These are phyloP conservation scores for Fonsecaea pedrosoi DNA, from an alignment of 2,329 filamentous ascomycete species.

Conservation along the genomic window DNA sequence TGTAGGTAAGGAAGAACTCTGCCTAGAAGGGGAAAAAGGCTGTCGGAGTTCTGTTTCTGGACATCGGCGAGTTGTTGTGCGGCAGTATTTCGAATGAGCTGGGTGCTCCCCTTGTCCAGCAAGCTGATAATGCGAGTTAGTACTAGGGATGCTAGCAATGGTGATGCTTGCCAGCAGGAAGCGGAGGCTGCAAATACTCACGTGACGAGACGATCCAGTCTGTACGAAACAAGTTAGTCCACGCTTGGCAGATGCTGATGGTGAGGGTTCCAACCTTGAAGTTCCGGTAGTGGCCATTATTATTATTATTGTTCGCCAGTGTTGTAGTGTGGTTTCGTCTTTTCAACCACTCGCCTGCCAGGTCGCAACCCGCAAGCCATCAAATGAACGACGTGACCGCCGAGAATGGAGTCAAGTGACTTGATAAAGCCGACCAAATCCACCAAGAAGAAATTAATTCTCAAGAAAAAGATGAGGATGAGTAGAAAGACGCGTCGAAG, in stretches of 20 bases:
- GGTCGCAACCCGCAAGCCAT: conserved; percentile 26
- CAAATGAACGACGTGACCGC: conserved; percentile 17
- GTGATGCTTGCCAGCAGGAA: background rate
- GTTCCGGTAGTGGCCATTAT: conserved; percentile 33
- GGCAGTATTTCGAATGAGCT: conserved; percentile 93
- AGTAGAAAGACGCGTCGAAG: background rate
- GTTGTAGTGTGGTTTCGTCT: conserved; percentile 10
- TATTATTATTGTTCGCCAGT: conserved; percentile 3
- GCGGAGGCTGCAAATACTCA: conserved; percentile 59
- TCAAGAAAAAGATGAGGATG: background rate
- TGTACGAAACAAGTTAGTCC: conserved; percentile 46
- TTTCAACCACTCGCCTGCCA: conserved; percentile 19
- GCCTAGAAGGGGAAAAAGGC: conserved; percentile 92
- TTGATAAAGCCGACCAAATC: background rate
- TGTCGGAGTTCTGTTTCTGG: conserved; percentile 96
- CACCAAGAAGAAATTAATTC: background rate
- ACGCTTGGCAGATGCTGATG: conserved; percentile 21
- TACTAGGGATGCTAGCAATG: background rate
- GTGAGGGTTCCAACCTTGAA: conserved; percentile 37
- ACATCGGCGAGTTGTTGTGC: conserved; percentile 97
- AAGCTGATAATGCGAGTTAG: conserved; percentile 64
- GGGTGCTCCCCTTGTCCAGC: conserved; percentile 95
- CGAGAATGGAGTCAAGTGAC: background rate
- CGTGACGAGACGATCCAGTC: conserved; percentile 86
- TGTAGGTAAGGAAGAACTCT: conserved; percentile 93